Evolutionary conservation across 768 basidiomycete species (phyloP).

Genomic region (Serendipita indica): DNA sequence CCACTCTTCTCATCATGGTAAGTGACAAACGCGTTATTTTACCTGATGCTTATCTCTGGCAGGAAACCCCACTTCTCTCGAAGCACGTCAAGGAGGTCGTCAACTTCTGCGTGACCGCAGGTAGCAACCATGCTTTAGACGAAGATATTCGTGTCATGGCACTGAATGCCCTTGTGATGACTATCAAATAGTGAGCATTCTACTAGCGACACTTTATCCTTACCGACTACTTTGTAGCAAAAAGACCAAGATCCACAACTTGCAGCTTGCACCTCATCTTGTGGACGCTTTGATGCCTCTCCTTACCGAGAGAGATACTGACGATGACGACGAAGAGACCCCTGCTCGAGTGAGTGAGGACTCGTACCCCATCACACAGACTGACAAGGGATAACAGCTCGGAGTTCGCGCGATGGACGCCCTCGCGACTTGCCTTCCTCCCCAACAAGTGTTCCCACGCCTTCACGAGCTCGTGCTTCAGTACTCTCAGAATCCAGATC

Average conservation of each 20-base stretch:
- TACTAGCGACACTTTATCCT: constrained; percentile 5
- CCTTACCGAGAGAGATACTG: constrained; percentile 83
- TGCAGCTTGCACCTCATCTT: constrained; percentile 70
- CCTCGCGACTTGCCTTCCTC: constrained; percentile 82
- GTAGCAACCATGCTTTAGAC: constrained; percentile 62
- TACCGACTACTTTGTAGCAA: constrained; percentile 40
- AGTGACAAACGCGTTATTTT: constrained; percentile 18
- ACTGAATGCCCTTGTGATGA: constrained; percentile 91
- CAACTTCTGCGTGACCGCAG: constrained; percentile 73
- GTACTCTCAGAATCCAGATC: constrained; percentile 71
- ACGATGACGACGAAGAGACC: constrained; percentile 85
- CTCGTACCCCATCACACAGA: background rate
- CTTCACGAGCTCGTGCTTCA: constrained; percentile 68
- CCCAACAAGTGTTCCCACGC: constrained; percentile 88
- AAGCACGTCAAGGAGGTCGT: constrained; percentile 79
- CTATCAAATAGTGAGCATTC: constrained; percentile 70
- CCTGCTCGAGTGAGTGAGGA: constrained; percentile 60
- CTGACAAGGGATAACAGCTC: constrained; percentile 34
- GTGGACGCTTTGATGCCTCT: constrained; percentile 88
- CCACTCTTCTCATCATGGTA: constrained; percentile 86
- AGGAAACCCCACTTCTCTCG: constrained; percentile 90
- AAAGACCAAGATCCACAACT: constrained; percentile 84
- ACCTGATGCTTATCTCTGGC: constrained; percentile 6
- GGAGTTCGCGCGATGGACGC: constrained; percentile 90
- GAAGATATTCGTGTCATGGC: constrained; percentile 74